Base-by-base conservation (phyloP, 768 basidiomycete genomes). In the Astraeus odoratus region DNA sequence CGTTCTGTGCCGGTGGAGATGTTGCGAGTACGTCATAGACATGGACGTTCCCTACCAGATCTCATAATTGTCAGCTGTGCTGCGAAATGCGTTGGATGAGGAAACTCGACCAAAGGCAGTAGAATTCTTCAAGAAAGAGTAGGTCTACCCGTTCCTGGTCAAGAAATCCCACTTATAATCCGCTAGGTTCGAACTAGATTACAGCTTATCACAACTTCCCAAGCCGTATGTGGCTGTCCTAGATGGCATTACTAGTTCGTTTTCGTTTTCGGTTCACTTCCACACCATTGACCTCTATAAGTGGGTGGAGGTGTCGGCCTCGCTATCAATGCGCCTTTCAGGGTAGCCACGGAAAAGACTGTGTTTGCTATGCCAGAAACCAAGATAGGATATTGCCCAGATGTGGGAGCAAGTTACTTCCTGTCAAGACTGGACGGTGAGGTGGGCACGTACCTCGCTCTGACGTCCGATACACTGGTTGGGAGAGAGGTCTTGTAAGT, bases 291-390 rank as follows among this genome's bases (percentile, higher is more conserved):
- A 34, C 27, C 15, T 42, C 24, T 26, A 33, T 42, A 49, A 96
- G 92, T 97, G 85, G 96, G 96, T 37, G 96, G 96, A 43, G 96
- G 96, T 39, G 89, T 86, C 18, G 96, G 96, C 30, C 79, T 99
- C 39, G 73, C 80, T 30, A 78, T 83, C 9, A 77, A 83, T 46
- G 95, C 94, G 3, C 77, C 83, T 0, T 93, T 98, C 66, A 78
- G 96, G 49, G 77, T 99, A 45, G 94, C 94, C 3, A 98, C 95
- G 3, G 92, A 95, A 63, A 86, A 86, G 22, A 96, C 94, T 0
- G 47, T 76, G 1, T 88, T 97, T 61, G 85, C 92, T 5, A 98
- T 98, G 96, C 96, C 96, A 13, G 96, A 99, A 69, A 92, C 88
- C 10, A 87, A 86, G 57, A 92, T 93, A 56, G 87, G 86, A 35